Evolutionary conservation across 208 protist species (phyloP).

Genomic region (Endotrypanum monterogeii): DNA sequence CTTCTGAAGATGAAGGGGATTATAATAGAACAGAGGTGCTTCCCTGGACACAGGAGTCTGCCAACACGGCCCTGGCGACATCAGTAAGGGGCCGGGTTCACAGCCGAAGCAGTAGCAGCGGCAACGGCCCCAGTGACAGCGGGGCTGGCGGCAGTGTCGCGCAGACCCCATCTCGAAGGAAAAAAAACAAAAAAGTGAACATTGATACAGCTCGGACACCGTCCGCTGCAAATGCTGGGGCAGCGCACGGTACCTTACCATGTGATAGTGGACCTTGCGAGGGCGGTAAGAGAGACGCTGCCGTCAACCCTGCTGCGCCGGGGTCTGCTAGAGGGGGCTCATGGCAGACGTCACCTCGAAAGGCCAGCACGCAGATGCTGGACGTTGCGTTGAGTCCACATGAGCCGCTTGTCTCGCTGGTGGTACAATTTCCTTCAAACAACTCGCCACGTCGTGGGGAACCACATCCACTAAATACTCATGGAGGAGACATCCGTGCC

Average conservation of each 20-base stretch:
- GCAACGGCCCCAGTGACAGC: not conserved
- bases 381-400: not conserved
- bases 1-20: not conserved
- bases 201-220: slow-evolving; percentile 10
- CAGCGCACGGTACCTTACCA: not conserved
- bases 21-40: not conserved
- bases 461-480: not conserved
- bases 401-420: not conserved
- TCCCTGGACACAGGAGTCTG: not conserved
- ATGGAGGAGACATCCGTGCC: not conserved
- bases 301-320: not conserved
- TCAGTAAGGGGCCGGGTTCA: not conserved
- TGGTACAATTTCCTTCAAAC: not conserved
- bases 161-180: slow-evolving; percentile 19
- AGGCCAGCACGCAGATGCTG: not conserved
- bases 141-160: slow-evolving; percentile 1
- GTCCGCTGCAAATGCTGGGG: slow-evolving; percentile 8
- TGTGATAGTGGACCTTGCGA: not conserved
- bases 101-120: slow-evolving; percentile 15
- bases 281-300: not conserved
- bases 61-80: not conserved
- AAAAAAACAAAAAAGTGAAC: slow-evolving; percentile 9
- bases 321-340: not conserved
- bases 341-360: not conserved
- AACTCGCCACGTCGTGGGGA: not conserved